Evolutionary conservation across 2,329 filamentous ascomycete genomes (phyloP), one percentile per base, ranked within the genome.

Genomic region (Verticillium nonalfalfae): DNA sequence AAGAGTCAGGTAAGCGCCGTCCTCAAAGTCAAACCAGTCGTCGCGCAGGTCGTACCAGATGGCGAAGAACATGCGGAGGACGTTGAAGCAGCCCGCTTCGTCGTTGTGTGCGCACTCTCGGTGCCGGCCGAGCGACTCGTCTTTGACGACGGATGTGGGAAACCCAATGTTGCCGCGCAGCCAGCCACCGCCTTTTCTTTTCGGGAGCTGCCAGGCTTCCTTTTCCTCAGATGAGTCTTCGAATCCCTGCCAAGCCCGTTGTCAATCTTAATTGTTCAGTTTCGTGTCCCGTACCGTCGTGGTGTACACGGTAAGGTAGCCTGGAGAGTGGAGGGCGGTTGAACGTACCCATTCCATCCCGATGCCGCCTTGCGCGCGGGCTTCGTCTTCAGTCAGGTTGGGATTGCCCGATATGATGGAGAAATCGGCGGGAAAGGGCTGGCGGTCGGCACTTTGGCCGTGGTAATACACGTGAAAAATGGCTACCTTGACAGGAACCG

Each of bases 401-500:
- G 57, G 57, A 26, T 58, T 31, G 15, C 38, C 35, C 6, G 57
- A 58, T 26, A 58, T 58, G 57, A 58, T 58, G 38, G 38, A 15
- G 57, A 33, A 58, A 39, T 58, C 57, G 14, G 40, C 57, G 10
- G 57, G 57, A 26, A 58, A 58, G 15, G 57, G 57, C 38, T 58
- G 26, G 11, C 57, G 40, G 38, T 58, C 57, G 7, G 36, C 21
- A 18, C 50, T 58, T 14, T 58, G 57, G 21, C 57, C 57, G 38
- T 33, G 40, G 57, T 58, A 58, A 39, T 58, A 58, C 14, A 58
- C 38, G 38, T 58, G 57, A 26, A 58, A 58, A 39, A 58, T 58
- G 39, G 57, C 57, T 7, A 58, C 57, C 39, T 58, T 58, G 38
- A 58, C 57, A 14, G 57, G 57, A 35, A 58, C 57, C 3, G 57